Base-by-base conservation (phyloP, 2,329 filamentous ascomycete genomes). In the Fusarium guadeloupense region DNA sequence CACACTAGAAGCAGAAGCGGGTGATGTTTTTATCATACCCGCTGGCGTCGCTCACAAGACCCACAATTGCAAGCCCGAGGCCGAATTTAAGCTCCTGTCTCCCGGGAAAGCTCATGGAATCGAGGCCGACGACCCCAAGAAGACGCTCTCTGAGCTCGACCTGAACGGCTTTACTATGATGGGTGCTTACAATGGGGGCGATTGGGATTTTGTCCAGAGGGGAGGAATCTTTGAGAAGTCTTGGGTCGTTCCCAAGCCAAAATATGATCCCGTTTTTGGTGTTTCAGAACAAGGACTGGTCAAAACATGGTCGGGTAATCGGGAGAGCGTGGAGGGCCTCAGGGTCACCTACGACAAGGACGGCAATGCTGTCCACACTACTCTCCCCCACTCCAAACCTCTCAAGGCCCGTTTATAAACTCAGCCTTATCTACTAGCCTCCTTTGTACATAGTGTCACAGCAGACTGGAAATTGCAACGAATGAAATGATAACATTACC, bases 21-120 rank as follows among this genome's bases (percentile, higher is more conserved):
- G 85, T 1, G 85, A 88, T 66, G 82, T 86, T 1, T 86, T 87
- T 58, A 73, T 87, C 16, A 74, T 87, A 6, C 85, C 85, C 0
- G 81, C 83, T 0, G 83, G 84, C 0, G 76, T 82, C 1, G 77
- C 81, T 14, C 83, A 86, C 64, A 85, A 85, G 72, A 84, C 81
- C 2, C 78, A 77, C 56, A 62, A 80, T 37, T 74, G 80, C 0
- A 65, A 40, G 13, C 80, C 81, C 0, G 62, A 61, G 8, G 72
- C 68, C 0, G 66, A 48, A 4, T 61, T 71, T 19, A 42, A 57
- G 34, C 47, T 83, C 28, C 59, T 83, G 49, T 78, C 78, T 45
- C 81, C 81, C 0, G 78, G 80, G 0, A 72, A 76, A 19, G 76
- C 71, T 8, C 74, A 75, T 62, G 70, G 69, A 4, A 73, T 77